phyloP scores from a whole-genome alignment of 176 grass and related monocot genomes.

The maize (Zea mays) region Zm-B73-REFERENCE-NAM-5.0 NC_050096.1:64808501-64809000 shows the following conservation, averaged over 20 bases:
- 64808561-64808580: slow-evolving; percentile 79
- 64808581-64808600: slow-evolving; percentile 50
- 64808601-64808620: not conserved
- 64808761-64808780: not conserved
- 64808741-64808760: not conserved
- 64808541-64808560: slow-evolving; percentile 88
- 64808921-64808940: slow-evolving; percentile 1
- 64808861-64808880: not conserved
- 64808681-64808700: not conserved
- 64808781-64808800: not conserved
- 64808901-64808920: not conserved
- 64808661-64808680: not conserved
- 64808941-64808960: not conserved
- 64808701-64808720: not conserved
- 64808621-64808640: not conserved
- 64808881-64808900: slow-evolving; percentile 7
- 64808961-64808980: not conserved
- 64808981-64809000: not conserved
- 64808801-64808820: not conserved
- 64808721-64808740: not conserved
- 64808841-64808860: not conserved
- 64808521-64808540: slow-evolving; percentile 86
- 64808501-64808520: slow-evolving; percentile 86
- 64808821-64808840: not conserved
- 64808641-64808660: not conserved